Evolutionary conservation across 768 basidiomycete species (phyloP), one percentile per base, ranked within the genome.

Genomic region (Boletus sp.): DNA sequence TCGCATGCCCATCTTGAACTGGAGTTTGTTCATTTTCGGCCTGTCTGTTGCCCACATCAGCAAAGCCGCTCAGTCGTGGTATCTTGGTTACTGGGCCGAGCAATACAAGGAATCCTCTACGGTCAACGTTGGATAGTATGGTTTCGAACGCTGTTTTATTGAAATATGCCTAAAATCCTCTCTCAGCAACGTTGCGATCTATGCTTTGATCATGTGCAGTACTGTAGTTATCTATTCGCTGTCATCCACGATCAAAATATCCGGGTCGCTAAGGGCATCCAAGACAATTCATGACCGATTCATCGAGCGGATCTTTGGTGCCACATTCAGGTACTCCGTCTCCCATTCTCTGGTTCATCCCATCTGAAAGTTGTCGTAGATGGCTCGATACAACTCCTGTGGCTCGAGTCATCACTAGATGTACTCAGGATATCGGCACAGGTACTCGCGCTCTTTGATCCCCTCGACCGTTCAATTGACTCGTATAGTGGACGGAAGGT

Each of bases 321-420:
- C 84, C 5, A 87, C 87, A 1, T 67, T 88, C 39, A 81, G 86
- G 67, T 86, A 75, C 76, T 75, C 79, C 35, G 76, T 78, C 36
- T 51, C 41, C 30, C 42, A 3, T 40, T 52, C 20, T 20, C 24
- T 42, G 29, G 20, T 47, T 12, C 8, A 69, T 72, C 3, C 75
- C 77, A 20, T 39, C 66, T 73, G 54, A 73, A 66, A 73, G 64
- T 37, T 64, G 64, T n/a, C 20, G n/a, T 29, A 78, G 81, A 58
- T 82, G 78, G 77, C 71, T 83, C 9, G 81, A 83, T 57, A 75
- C 61, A 4, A 66, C 64, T 4, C 73, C 73, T 4, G 60, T 61
- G 4, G 64, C 72, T 24, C 65, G 73, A 15, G 62, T 73, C 54
- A 64, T 73, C 28, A 61, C 70, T 6, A 59, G 73, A 46, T 71